phyloP scores from a whole-genome alignment of 2,329 filamentous ascomycete genomes.

The Mycocentrospora acerina region DNA sequence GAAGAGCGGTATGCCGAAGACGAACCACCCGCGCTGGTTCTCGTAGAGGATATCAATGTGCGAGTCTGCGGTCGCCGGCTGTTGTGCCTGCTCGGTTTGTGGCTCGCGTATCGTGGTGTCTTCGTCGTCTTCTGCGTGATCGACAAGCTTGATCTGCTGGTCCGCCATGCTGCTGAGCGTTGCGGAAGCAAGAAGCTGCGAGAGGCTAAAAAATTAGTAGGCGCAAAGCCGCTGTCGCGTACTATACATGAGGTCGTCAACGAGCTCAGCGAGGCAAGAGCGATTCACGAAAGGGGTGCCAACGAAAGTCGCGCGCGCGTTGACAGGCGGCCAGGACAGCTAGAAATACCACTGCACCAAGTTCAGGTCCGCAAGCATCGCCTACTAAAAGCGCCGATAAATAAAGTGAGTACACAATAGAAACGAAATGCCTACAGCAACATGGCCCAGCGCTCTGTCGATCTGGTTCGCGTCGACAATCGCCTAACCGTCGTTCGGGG shows the following conservation, averaged over 20 bases:
- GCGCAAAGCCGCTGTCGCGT: constrained; percentile 29
- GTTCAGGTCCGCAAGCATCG: no score
- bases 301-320: constrained; percentile 6
- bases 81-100: constrained; percentile 18
- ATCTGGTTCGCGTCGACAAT: constrained; percentile 17
- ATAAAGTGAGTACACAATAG: background rate
- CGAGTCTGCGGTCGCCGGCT: constrained; percentile 22
- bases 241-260: constrained; percentile 28
- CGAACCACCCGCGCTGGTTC: constrained; percentile 87
- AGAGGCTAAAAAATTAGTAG: constrained; percentile 10
- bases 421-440: background rate
- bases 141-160: constrained; percentile 70
- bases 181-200: background rate
- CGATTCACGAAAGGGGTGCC: constrained; percentile 22
- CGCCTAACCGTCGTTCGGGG: no score
- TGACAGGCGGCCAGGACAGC: constrained; percentile 2
- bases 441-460: constrained; percentile 8
- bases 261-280: constrained; percentile 21
- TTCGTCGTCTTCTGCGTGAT: constrained; percentile 50
- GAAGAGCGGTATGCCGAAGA: constrained; percentile 89
- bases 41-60: constrained; percentile 85
- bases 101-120: constrained; percentile 15
- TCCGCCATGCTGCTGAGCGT: constrained; percentile 38
- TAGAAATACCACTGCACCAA: background rate
- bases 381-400: no score